Evolutionary conservation across 75 land plant species (phyloP), one percentile per base, ranked within the genome.

Genomic region (Isoetes taiwanensis): DNA sequence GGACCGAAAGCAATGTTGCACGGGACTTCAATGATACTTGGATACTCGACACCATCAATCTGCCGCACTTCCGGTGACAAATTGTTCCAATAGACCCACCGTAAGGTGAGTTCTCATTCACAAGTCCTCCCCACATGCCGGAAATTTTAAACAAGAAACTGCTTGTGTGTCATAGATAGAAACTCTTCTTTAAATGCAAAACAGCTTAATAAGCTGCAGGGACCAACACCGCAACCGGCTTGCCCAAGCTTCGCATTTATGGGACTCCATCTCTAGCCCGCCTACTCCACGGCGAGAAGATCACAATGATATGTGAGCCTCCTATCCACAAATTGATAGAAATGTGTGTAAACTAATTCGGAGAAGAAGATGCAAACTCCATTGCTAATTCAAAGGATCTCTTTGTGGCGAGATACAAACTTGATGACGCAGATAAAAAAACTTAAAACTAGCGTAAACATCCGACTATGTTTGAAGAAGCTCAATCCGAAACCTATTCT

Each of bases 181-280:
- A 30, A 30, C 52, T 64, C 62, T 21, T 59, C 68, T n/a, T n/a
- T 78, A 50, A 30, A 62, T 16, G 85, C 85, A 63, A 85, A 81
- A 50, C 82, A 81, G 32, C n/a, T 79, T 76, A 12, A 85, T 54
- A 1, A 81, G 72, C 34, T 85, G 65, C 1, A 85, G 56, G 17
- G 80, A 75, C 90, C 90, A 85, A 43, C 85, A 78, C 33, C 73
- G 90, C n/a, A 85, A 68, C 55, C 81, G 90, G 62, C 85, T 76
- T 3, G 85, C 79, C 90, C 90, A 85, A 41, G 81, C 85, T 62
- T 85, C 85, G 5, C 82, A 85, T 56, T 76, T 81, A 34, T 65
- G 28, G 54, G 66, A 59, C 82, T 78, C 85, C 54, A 63, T 53
- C 54, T 78, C 78, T 19, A 17, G 28, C 2, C 75, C 85, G 1